Evolutionary conservation across 225 moss, liverwort and hornwort genomes (phyloP).

Genomic region (Ulota crispa): DNA sequence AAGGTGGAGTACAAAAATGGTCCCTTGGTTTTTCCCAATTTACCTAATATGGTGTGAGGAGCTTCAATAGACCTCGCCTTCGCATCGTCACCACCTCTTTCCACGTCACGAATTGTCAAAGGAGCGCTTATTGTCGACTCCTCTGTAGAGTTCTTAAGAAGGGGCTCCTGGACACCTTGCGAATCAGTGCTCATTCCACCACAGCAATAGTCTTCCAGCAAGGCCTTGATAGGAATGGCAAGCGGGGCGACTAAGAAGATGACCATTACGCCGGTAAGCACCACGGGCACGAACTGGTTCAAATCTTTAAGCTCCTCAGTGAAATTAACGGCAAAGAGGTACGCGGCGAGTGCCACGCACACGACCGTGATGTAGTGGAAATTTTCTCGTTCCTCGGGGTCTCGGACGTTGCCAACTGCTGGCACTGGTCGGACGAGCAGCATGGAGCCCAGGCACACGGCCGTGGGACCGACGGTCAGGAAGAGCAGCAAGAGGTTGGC

Average conservation of each 20-base stretch:
- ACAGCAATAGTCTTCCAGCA: conserved; percentile 53
- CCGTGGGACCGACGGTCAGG: conserved; percentile 57
- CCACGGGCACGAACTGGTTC: conserved; percentile 30
- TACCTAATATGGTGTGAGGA: too few relatives aligned
- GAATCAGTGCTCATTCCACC: conserved; percentile 31
- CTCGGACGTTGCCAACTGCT: conserved; percentile 27
- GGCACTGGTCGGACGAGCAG: conserved; percentile 71
- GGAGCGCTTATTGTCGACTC: background rate
- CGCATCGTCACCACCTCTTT: background rate
- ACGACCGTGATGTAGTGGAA: conserved; percentile 73
- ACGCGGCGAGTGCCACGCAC: conserved; percentile 68
- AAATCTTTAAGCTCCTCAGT: conserved; percentile 41
- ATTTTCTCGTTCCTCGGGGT: conserved; percentile 58
- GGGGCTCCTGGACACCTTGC: conserved; percentile 42
- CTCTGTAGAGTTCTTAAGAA: conserved; percentile 33
- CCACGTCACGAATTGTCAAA: conserved; percentile 20
- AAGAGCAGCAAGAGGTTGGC: conserved; percentile 62
- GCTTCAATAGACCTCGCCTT: conserved; percentile 6
- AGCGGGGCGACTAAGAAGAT: conserved; percentile 71
- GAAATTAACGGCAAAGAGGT: conserved; percentile 54
- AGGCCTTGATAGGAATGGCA: conserved; percentile 55
- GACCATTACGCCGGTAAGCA: conserved; percentile 59
- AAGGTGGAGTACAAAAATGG: too few relatives aligned
- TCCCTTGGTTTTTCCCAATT: too few relatives aligned
- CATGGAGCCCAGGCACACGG: conserved; percentile 68